Evolutionary conservation across 2,329 filamentous ascomycete species (phyloP), one percentile per base, ranked within the genome.

Genomic region (Colletotrichum tofieldiae): DNA sequence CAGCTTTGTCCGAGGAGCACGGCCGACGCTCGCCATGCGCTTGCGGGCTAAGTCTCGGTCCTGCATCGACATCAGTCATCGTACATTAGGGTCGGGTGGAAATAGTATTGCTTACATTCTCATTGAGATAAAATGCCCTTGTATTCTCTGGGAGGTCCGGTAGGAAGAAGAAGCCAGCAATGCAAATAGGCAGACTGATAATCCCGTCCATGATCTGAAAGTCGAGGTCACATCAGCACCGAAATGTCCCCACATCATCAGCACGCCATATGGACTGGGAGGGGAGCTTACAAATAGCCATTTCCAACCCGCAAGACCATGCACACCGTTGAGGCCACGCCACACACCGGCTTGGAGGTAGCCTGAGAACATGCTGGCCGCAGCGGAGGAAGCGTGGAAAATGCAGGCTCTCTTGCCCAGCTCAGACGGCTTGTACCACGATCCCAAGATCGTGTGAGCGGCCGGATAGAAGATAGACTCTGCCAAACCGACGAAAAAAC

Each of bases 261-360:
- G 51, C 61, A 64, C 61, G 61, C 20, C 49, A 64, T 55, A 54
- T 26, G 11, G 16, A 12, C 3, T 26, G 49, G 62, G 37, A 43
- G 51, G 37, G 32, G 35, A 14, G 51, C 65, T 64, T 41, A 72
- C 70, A 35, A 84, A 84, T 6, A 84, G 77, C 82, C 82, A 85
- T 32, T 81, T 79, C 78, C 78, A 84, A 0, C 81, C 83, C 0
- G 79, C 75, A 11, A 80, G 74, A 0, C 87, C 87, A 9, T 77
- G 77, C 0, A 85, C 79, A 0, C 87, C 87, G 41, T 86, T 86
- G 0, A 90, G 81, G 1, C 70, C 70, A 26, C 86, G 85, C 76
- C 89, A 88, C 0, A 86, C 86, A 0, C 85, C 87, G 0, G 88
- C 85, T 78, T 89, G 87, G 0, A 90, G 81, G 67, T 89, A 90